Base-by-base conservation (phyloP, 2,329 filamentous ascomycete species). In the Raffaelea deltoideospora region DNA sequence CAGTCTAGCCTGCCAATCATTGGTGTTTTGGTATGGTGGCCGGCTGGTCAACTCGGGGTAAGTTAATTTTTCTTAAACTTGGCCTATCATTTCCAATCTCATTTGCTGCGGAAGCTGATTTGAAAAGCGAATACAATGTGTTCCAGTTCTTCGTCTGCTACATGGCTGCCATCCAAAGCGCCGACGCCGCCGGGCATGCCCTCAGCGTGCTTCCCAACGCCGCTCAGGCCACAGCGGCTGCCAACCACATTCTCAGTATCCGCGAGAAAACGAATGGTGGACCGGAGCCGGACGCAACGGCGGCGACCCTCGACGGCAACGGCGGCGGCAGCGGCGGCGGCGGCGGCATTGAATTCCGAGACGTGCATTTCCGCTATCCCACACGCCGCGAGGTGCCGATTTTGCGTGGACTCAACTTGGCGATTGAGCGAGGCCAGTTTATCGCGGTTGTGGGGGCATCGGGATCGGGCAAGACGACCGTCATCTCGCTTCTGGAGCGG, bases 361-460 rank as follows among this genome's bases (percentile, higher is more conserved):
- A 75, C 41, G 50, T 76, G 3, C 58, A 70, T 53, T 78, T 77
- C 58, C 66, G 61, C 43, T 78, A 78, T 46, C 71, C 72, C 1
- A 69, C 67, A 0, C 62, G 72, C 33, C 61, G 71, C 38, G n/a
- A n/a, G n/a, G 56, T 65, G 3, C 61, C 65, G 18, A 65, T 79
- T 23, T 76, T 77, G 53, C 64, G 60, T 35, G 67, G 69, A 2
- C 56, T 86, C 39, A 75, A 67, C 48, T 58, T 86, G 41, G 70
- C 64, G 6, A 70, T 84, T 36, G 61, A 74, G 44, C 75, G 73
- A 45, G 79, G 78, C 5, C 74, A 81, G 49, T 83, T 81, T 48
- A 75, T 70, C 1, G 79, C 76, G 1, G 61, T 84, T 1, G 78
- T 84, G 5, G 79, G 79, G 2, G 67, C 77, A 1, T 78, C 73